Evolutionary conservation across 1,139 yeast genomes (phyloP), one percentile per base, ranked within the genome.

Genomic region (Scheffersomyces quercinus): DNA sequence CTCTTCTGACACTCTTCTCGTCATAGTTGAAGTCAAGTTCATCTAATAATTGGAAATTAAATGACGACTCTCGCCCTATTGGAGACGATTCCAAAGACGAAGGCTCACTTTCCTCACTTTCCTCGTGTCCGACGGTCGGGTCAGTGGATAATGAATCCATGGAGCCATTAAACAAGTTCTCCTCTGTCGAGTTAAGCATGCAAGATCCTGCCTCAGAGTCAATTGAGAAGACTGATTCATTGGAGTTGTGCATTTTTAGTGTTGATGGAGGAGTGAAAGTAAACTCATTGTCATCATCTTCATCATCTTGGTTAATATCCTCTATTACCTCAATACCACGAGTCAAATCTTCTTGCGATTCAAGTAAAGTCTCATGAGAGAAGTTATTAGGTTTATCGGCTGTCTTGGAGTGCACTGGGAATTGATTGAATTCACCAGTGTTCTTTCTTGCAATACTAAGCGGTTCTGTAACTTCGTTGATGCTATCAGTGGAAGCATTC

Each of bases 71-170:
- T 13, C 24, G n/a, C 35, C 11, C 20, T 31, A 31, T 10, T 10
- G 35, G 35, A 10, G 24, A 31, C 20, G 35, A 14, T 11, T 13
- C 35, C 12, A 31, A 10, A 3, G 35, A 31, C 3, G 29, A 37
- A 13, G 33, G n/a, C 12, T 36, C 43, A 13, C 36, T 29, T 12
- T 35, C 42, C 24, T 31, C 43, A 13, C 36, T 29, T 12, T 35
- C 42, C 24, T 31, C 37, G 29, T 38, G 24, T 39, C 26, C 26
- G 7, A 20, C 26, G 7, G 24, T 31, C 10, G 35, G 56, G 28
- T 42, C 45, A 7, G 64, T 59, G 5, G 62, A 57, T 14, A 60
- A 41, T 1, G 62, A 53, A 26, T 56, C 64, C 50, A 54, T 40
- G 3, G 64, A 59, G 30, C 55, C 58, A 40, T 52, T 58, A 45